These are phyloP conservation scores for Glycine tomentella DNA, from an alignment of 306 rosid genomes.

Conservation along the genomic window DNA sequence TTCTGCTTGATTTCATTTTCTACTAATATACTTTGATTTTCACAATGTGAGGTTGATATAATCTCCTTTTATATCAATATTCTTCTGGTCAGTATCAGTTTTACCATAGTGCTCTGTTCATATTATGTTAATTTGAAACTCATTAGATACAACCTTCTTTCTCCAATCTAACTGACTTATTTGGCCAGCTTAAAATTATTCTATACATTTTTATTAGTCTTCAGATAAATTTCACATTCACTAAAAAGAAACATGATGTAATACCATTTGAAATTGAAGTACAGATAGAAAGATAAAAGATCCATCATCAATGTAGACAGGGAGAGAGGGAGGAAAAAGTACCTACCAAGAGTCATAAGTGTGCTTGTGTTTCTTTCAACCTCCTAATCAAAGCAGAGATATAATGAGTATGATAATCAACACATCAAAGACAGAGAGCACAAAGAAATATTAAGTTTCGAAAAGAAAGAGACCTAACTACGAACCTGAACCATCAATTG, in stretches of 20 bases:
- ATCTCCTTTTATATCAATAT: no score
- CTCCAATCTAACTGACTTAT: slow-evolving; percentile 13
- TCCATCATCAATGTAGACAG: neutral
- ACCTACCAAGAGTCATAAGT: slow-evolving; percentile 74
- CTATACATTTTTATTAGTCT: neutral
- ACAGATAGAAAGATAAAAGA: slow-evolving; percentile 12
- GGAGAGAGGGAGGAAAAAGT: slow-evolving; percentile 19
- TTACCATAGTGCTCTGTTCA: no score
- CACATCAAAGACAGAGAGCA: neutral
- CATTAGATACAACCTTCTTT: slow-evolving; percentile 12
- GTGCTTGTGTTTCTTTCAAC: slow-evolving; percentile 86
- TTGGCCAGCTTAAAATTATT: slow-evolving; percentile 28
- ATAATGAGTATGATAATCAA: slow-evolving; percentile 8
- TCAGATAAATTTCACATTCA: slow-evolving; percentile 14
- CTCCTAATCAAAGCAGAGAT: slow-evolving; percentile 61
- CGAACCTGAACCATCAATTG: slow-evolving; percentile 93
- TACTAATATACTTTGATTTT: no score
- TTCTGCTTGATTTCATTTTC: no score
- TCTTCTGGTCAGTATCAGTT: no score
- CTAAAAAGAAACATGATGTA: neutral
- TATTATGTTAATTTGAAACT: neutral
- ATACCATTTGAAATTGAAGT: neutral
- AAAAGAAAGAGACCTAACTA: slow-evolving; percentile 16
- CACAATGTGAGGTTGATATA: no score
- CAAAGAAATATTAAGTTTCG: neutral